Percentiles rank a stretch among this genome's conserved stretches.
These are phyloP conservation scores for Obba rivulosa DNA, from an alignment of 768 basidiomycete genomes.

Conservation along the genomic window DNA sequence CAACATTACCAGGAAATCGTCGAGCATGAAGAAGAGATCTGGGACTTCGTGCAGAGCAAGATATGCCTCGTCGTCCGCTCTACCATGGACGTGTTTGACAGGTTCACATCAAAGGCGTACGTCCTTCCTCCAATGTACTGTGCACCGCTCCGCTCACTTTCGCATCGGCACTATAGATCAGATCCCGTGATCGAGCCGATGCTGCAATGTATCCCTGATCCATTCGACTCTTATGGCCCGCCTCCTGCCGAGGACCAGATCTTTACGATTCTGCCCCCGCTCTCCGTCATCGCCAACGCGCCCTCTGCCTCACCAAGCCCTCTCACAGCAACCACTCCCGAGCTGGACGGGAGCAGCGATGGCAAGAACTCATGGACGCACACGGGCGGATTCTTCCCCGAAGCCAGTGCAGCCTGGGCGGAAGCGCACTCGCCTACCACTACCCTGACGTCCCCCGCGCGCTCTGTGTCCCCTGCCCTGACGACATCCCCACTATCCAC, in stretches of 20 bases:
- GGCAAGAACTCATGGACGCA: conserved; percentile 41
- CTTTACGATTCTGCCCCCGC: conserved; percentile 86
- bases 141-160: conserved; percentile 7
- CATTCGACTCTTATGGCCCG: conserved; percentile 89
- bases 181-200: conserved; percentile 90
- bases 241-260: conserved; percentile 87
- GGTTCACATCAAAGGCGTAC: conserved; percentile 81
- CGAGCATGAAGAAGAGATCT: conserved; percentile 93
- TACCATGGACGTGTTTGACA: conserved; percentile 89
- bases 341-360: conserved; percentile 26
- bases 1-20: conserved; percentile 85
- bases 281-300: conserved; percentile 65
- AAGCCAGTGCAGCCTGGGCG: conserved; percentile 29
- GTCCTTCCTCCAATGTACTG: conserved; percentile 25
- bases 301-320: conserved; percentile 60
- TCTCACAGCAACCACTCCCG: conserved; percentile 37
- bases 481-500: conserved; percentile 6
- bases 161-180: conserved; percentile 40
- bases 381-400: conserved; percentile 40
- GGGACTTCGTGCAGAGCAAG: conserved; percentile 87
- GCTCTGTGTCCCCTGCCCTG: conserved; percentile 38
- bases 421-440: conserved; percentile 15
- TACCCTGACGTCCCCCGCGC: conserved; percentile 21
- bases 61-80: conserved; percentile 84
- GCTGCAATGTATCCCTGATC: conserved; percentile 85